phyloP scores from a whole-genome alignment of 352 stramenopile genomes.

The Aphanomyces invadans region DNA sequence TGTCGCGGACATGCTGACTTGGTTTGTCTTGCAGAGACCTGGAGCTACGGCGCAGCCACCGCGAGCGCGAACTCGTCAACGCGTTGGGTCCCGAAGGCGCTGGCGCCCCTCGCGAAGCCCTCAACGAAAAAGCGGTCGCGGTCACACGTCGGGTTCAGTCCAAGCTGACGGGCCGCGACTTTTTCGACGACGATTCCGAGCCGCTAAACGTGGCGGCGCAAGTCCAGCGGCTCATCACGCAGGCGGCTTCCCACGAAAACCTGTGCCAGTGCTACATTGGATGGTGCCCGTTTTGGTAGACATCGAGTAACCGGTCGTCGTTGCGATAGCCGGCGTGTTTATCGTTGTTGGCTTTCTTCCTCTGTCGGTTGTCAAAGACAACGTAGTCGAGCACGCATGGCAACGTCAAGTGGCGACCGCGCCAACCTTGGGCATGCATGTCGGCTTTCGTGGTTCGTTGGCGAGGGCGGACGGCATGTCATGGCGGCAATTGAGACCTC shows the following conservation, averaged over 20 bases:
- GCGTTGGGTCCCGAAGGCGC: conserved; percentile 73
- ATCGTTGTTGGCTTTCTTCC: neutral
- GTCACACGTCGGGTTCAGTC: conserved; percentile 98
- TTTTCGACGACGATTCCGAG: conserved; percentile 65
- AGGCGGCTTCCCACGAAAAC: conserved; percentile 98
- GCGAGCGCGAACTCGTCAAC: conserved; percentile 72
- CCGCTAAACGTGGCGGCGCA: conserved; percentile 70
- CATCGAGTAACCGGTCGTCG: neutral
- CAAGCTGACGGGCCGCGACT: conserved; percentile 98
- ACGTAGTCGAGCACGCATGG: too few relatives aligned
- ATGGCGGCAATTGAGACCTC: too few relatives aligned
- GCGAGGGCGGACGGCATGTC: too few relatives aligned
- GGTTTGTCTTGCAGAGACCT: neutral
- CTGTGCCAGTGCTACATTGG: conserved; percentile 98
- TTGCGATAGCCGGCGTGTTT: too few relatives aligned
- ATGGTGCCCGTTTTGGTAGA: conserved; percentile 92
- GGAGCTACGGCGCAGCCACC: conserved; percentile 44
- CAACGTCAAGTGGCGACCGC: too few relatives aligned
- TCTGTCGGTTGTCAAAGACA: neutral
- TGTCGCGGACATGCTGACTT: too few relatives aligned
- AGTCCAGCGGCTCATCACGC: conserved; percentile 96
- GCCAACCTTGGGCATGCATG: too few relatives aligned
- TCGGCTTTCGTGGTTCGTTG: too few relatives aligned
- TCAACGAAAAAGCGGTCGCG: conserved; percentile 95
- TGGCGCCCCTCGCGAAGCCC: conserved; percentile 67